Evolutionary conservation across 2,329 filamentous ascomycete genomes (phyloP).

Genomic region (Hypoxylon sp.): DNA sequence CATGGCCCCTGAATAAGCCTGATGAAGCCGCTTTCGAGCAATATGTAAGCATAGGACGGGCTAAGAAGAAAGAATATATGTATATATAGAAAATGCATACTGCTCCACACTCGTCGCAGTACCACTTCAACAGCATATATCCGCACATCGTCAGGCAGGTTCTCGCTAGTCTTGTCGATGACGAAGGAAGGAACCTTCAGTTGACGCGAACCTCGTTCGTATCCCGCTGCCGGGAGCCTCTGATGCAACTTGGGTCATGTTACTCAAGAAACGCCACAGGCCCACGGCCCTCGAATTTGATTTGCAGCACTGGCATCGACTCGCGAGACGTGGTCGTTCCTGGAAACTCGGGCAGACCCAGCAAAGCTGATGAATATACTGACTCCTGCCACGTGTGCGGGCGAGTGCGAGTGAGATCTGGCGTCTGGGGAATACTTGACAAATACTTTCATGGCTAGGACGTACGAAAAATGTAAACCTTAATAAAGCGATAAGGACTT

Average conservation of each 20-base stretch:
- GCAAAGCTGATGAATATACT: slow-evolving; percentile 35
- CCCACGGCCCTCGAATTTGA: slow-evolving; percentile 32
- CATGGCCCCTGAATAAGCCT: slow-evolving; percentile 1
- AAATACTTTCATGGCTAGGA: slow-evolving; percentile 46
- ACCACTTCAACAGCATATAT: slow-evolving; percentile 54
- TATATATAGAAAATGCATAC: slow-evolving; percentile 32
- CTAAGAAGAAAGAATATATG: slow-evolving; percentile 12
- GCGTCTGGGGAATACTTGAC: slow-evolving; percentile 40
- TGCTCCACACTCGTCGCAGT: slow-evolving; percentile 53
- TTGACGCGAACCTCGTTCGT: slow-evolving; percentile 25
- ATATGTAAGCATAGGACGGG: slow-evolving; percentile 17
- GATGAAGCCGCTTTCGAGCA: slow-evolving; percentile 8
- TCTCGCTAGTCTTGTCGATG: slow-evolving; percentile 23
- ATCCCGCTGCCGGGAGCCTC: slow-evolving; percentile 36
- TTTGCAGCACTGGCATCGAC: slow-evolving; percentile 38
- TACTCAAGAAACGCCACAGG: slow-evolving; percentile 44
- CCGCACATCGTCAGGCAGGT: slow-evolving; percentile 47
- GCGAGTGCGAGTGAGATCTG: slow-evolving; percentile 37
- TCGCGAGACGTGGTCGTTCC: slow-evolving; percentile 43
- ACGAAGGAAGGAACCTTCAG: slow-evolving; percentile 18
- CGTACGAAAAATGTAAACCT: slow-evolving; percentile 44
- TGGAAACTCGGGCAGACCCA: slow-evolving; percentile 27
- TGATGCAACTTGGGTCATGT: slow-evolving; percentile 40
- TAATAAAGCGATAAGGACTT: slow-evolving; percentile 41
- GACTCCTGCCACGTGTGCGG: slow-evolving; percentile 46